Evolutionary conservation across 345 rosid species (phyloP), one percentile per base, ranked within the genome.

Genomic region (Heritiera littoralis): DNA sequence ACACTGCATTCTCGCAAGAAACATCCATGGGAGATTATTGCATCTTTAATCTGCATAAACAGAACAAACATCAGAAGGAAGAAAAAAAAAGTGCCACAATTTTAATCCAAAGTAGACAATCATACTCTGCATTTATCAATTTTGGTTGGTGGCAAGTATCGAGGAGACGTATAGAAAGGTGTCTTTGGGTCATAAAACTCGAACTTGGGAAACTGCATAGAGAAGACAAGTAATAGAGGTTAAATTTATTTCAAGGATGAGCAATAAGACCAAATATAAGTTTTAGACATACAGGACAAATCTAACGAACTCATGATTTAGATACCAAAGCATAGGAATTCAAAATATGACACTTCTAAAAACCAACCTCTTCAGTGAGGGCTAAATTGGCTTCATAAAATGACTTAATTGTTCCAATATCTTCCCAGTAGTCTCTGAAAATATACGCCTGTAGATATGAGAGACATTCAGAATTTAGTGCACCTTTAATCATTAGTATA

Each of bases 341-440:
- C 72, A 35, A 68, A 65, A 18, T 49, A 41, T 8, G 71, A 18
- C 17, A 20, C 58, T n/a, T 32, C 23, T 28, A 48, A 81, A 79
- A 73, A 73, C 81, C 59, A 82, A 93, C 98, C 96, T 95, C 94
- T 77, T 92, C 93, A 7, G 97, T 89, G 28, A 95, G 98, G 79
- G 94, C 99, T 75, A 95, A 81, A 85, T 95, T 95, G 79, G 98
- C 98, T 85, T 95, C 97, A 43, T 93, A 92, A 79, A 95, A 95
- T 75, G 97, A 82, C 84, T 83, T 90, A 67, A 95, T 90, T 23
- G 98, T 95, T 85, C 99, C 99, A 4, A 95, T 95, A 71, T 95
- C 99, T 80, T 95, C 98, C 96, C 98, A 95, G 77, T 95, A 95
- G 84, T 95, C 99, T 85, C 85, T 84, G 82, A 88, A 95, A 17